Base-by-base conservation (phyloP, 106 monocot genomes). In the Hemerocallis citrina region DNA sequence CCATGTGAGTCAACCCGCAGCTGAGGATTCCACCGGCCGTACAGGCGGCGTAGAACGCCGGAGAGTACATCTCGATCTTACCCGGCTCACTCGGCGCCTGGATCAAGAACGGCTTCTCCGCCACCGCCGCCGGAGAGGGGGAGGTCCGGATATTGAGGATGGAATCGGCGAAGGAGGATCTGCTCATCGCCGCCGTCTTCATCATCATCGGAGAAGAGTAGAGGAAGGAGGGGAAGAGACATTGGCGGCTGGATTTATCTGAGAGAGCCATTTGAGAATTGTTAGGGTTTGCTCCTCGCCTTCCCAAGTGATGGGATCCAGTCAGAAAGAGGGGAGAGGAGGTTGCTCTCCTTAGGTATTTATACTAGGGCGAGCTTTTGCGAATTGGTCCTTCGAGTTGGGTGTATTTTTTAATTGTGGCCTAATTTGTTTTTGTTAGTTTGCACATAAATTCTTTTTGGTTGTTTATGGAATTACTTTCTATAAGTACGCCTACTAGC, bases 1-100 rank as follows among this genome's bases (percentile, higher is more conserved):
- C 68, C 67, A 54, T 69, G 67, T 87, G 87, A 7, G 87, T 87
- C 47, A 82, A 42, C 11, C 87, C 87, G 35, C 87, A 87, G 70
- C 82, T 79, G 42, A 57, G 43, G 49, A 71, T 74, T 25, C 87
- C 87, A 0, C 66, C 82, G 21, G 40, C 20, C 38, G 79, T 65
- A 68, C 87, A 76, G 15, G 79, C 82, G 8, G 82, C 82, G 52
- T 87, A 87, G 67, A 39, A 87, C 68, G 39, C 29, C 10, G 82
- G 66, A 41, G 82, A 82, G 69, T 76, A 74, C 59, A 82, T 66
- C 72, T 79, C 72, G 44, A 87, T 87, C 73, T 82, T 82, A 66
- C 69, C 41, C 5, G 35, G 25, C 34, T 82, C 82, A 29, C 44
- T 70, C 36, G 82, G 79, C 24, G 81, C 62, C 19, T 52, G 42